Evolutionary conservation across 257 asterid species (phyloP).

Genomic region (Solanum appendiculatum): DNA sequence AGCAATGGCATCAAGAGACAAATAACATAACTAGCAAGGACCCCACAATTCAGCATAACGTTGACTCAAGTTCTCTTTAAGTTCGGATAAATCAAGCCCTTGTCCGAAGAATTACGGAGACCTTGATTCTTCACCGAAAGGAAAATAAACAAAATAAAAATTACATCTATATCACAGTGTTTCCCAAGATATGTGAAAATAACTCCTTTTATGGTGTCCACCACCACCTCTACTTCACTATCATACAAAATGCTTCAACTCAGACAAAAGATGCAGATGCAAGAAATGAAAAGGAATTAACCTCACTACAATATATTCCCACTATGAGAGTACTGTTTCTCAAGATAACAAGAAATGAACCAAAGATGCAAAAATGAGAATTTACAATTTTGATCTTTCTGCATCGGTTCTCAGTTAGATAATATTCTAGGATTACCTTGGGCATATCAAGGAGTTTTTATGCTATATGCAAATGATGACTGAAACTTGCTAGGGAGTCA

Average conservation of each 20-base stretch:
- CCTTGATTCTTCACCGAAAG: not conserved
- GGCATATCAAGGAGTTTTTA: not conserved
- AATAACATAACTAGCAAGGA: too few relatives aligned
- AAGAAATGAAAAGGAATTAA: too few relatives aligned
- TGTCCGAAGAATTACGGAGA: not conserved
- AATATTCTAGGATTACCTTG: not conserved
- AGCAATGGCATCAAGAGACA: too few relatives aligned
- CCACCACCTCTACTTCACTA: not conserved
- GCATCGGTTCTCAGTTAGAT: not conserved
- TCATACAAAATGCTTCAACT: too few relatives aligned
- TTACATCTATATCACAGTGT: not conserved
- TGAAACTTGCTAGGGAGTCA: not conserved
- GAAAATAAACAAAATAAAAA: too few relatives aligned
- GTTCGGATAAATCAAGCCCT: not conserved
- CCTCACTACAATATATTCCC: not conserved
- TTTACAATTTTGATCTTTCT: not conserved
- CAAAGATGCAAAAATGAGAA: not conserved
- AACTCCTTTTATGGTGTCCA: not conserved
- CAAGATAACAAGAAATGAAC: not conserved
- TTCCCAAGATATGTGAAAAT: too few relatives aligned
- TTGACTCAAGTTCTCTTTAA: not conserved
- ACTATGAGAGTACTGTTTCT: not conserved
- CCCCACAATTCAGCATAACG: too few relatives aligned
- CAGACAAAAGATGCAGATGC: too few relatives aligned
- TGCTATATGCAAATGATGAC: not conserved